Evolutionary conservation across 306 rosid genomes (phyloP), one percentile per base, ranked within the genome.

Genomic region (Quercus parvula): DNA sequence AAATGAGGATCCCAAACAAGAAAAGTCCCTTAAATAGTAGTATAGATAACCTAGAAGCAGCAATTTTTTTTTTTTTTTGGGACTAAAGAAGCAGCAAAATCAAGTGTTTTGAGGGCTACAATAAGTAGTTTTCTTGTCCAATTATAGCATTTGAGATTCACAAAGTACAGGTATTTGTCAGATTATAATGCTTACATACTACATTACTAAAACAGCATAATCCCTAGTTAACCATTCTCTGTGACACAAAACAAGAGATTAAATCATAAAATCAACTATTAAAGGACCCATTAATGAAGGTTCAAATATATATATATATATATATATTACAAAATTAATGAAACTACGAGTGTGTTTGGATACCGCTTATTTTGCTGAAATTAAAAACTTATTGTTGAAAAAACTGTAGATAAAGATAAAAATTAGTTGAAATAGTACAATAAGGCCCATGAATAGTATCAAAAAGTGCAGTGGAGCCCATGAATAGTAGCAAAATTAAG

Each of bases 391-490:
- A 33, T 33, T 33, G 0, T 0, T 33, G 6, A 33, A 33, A 33
- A 0, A 5, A 33, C 6, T 33, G 1, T 33, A 33, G 1, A 33
- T 33, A 33, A 33, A 33, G 1, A 33, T 33, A 33, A 33, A 33
- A 33, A 0, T 33, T 5, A 33, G 8, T 33, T 33, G 38, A 33
- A 5, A 33, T 33, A 33, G 38, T 33, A 33, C 7, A 33, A 2
- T 33, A 0, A 0, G 1, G 0, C 0, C 1, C 7, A 33, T 33
- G 2, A 33, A 33, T 33, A 33, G 2, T 33, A 33, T 0, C 7
- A 33, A 33, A 33, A 33, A 0, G 7, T 33, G 0, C 2, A 5
- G 7, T 33, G 2, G 6, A 1, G 1, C 1, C 7, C 1, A 5
- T 33, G 7, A 33, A 33, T 5, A 5, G 8, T 33, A 33, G 38